phyloP scores from a whole-genome alignment of 2,329 filamentous ascomycete genomes.

The Diaporthe sp. region DNA sequence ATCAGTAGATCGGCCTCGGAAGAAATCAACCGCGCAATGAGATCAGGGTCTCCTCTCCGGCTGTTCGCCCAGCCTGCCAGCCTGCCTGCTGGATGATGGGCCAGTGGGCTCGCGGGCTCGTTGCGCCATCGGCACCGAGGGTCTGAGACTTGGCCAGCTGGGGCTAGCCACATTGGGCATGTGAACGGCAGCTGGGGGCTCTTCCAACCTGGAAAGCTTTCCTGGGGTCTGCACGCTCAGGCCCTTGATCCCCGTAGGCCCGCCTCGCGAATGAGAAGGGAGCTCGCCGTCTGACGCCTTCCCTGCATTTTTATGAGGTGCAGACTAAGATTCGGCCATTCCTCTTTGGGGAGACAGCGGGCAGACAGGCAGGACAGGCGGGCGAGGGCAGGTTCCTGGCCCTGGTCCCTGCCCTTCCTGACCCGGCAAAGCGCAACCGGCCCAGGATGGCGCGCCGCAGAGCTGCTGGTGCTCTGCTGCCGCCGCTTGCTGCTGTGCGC shows the following conservation, averaged over 20 bases:
- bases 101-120: background rate
- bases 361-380: background rate
- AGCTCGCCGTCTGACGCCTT: conserved; percentile 19
- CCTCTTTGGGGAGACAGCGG: conserved; percentile 17
- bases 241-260: conserved; percentile 30
- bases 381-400: background rate
- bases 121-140: conserved; percentile 31
- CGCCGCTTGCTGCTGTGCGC: background rate
- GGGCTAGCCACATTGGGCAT: conserved; percentile 5
- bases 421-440: conserved; percentile 19
- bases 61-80: background rate
- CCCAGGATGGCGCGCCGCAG: conserved; percentile 19
- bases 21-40: conserved; percentile 23
- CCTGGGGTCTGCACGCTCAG: conserved; percentile 29
- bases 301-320: conserved; percentile 35
- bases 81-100: background rate
- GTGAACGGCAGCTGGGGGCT: conserved; percentile 1
- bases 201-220: conserved; percentile 5
- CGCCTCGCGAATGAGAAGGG: conserved; percentile 23
- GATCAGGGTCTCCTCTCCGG: conserved; percentile 27
- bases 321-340: conserved; percentile 27
- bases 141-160: conserved; percentile 25
- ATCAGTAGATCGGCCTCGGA: conserved; percentile 23
- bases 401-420: conserved; percentile 24
- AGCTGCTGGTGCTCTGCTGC: conserved; percentile 8